Base-by-base conservation (phyloP, 176 grass and related monocot genomes). In the Thalia dealbata region DNA sequence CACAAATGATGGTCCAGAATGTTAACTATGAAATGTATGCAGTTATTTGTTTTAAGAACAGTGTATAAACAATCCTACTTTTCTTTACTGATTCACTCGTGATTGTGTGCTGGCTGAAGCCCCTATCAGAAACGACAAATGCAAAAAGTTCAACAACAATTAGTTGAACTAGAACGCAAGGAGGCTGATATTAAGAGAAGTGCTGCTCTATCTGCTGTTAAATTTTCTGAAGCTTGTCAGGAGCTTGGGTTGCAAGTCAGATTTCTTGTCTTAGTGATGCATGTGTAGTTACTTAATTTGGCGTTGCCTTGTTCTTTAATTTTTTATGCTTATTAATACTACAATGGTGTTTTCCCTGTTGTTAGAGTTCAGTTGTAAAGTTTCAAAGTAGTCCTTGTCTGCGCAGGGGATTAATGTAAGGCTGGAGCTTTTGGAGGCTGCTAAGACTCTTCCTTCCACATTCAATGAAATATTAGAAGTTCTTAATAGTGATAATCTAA, bases 21-120 rank as follows among this genome's bases (percentile, higher is more conserved):
- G 95, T 99, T 18, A 93, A 91, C 76, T 99, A 99, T n/a, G 90
- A 99, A 82, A 93, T 99, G 95, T 99, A 92, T 23, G 67, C 7
- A 64, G 3, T 65, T 69, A 18, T 67, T 70, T 51, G 10, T 55
- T 27, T 75, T 18, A 14, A 42, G 51, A 12, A 24, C 21, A 51
- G 23, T 71, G 58, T 13, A 70, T 6, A 3, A 15, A 10, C 6
- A 21, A 52, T 26, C 18, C 8, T 52, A n/a, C 45, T 46, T 51
- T 46, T 52, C 61, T 48, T 48, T 48, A 50, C 56, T 26, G 7
- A 76, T 64, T 51, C 14, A 15, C 7, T 14, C 16, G 35, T 61
- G 52, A 50, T 70, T n/a, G 43, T 67, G 74, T 61, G 6, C 24
- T 84, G 55, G 58, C 50, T 75, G 66, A 78, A 97, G 95, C 73